Evolutionary conservation across 2,329 filamentous ascomycete genomes (phyloP).

Genomic region (Cryphonectria japonica): DNA sequence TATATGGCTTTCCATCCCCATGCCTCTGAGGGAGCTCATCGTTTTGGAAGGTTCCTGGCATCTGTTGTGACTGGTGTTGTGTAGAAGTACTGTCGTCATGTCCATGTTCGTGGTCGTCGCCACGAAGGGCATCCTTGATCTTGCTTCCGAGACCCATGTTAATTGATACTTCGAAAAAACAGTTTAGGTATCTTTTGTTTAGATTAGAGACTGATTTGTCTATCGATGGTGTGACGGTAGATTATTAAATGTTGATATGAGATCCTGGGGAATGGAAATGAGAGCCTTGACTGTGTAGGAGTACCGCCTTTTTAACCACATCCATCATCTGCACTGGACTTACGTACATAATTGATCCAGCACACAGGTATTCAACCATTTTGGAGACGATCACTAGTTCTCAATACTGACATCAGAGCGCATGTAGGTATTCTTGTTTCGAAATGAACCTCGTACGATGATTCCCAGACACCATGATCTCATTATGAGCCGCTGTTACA

Average conservation of each 20-base stretch:
- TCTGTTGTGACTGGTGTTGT: slow-evolving; percentile 17
- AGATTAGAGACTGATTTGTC: neutral
- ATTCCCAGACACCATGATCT: slow-evolving; percentile 19
- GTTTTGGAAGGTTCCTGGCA: slow-evolving; percentile 30
- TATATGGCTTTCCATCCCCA: slow-evolving; percentile 18
- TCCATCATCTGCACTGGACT: neutral
- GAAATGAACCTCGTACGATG: neutral
- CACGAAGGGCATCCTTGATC: slow-evolving; percentile 34
- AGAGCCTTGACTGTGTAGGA: neutral
- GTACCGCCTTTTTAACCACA: neutral
- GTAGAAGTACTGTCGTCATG: neutral
- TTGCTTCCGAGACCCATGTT: slow-evolving; percentile 35
- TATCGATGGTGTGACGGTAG: neutral
- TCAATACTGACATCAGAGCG: slow-evolving; percentile 16
- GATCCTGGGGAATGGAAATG: neutral
- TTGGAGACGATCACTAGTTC: neutral
- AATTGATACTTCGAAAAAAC: neutral
- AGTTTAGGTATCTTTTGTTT: neutral
- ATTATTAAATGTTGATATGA: neutral
- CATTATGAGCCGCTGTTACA: neutral
- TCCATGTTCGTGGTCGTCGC: slow-evolving; percentile 28
- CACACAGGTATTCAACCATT: neutral
- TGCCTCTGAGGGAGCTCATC: slow-evolving; percentile 31
- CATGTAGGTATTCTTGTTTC: neutral
- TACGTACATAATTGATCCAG: neutral